Evolutionary conservation across 2,329 filamentous ascomycete genomes (phyloP).

Genomic region (Westerdykella sp.): DNA sequence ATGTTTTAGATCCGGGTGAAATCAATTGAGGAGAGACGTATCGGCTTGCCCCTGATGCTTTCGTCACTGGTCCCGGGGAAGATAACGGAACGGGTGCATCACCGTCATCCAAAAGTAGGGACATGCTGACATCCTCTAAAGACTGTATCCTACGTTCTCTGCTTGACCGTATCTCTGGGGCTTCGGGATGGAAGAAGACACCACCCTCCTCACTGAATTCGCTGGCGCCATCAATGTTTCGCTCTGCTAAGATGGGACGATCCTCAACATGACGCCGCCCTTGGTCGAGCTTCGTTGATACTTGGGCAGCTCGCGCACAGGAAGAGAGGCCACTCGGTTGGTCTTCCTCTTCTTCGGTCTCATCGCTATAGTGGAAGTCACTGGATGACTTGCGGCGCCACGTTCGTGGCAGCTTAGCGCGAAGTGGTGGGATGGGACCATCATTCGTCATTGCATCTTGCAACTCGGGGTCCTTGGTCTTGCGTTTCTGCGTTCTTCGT

Average conservation of each 20-base stretch:
- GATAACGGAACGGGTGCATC: conserved; percentile 29
- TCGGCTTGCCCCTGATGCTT: neutral
- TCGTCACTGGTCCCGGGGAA: conserved; percentile 10
- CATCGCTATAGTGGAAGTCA: conserved; percentile 37
- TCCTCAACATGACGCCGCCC: conserved; percentile 5
- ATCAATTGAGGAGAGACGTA: no score
- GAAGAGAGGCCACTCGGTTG: neutral
- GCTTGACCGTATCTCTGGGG: conserved; percentile 20
- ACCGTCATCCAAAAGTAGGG: conserved; percentile 25
- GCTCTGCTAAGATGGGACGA: conserved; percentile 6
- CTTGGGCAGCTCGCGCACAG: conserved; percentile 1
- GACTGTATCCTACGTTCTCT: conserved; percentile 17
- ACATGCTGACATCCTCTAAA: conserved; percentile 26
- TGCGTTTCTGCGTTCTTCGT: no score
- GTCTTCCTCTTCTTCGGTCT: conserved; percentile 22
- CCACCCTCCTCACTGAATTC: conserved; percentile 33
- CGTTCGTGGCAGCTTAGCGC: conserved; percentile 38
- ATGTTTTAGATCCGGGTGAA: no score
- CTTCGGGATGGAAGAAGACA: conserved; percentile 31
- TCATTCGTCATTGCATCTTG: conserved; percentile 33
- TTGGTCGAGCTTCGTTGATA: conserved; percentile 4
- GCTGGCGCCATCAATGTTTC: conserved; percentile 14
- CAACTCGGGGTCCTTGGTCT: conserved; percentile 10
- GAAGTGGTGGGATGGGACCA: conserved; percentile 24
- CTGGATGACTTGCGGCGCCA: conserved; percentile 38